phyloP scores from a whole-genome alignment of 2,329 filamentous ascomycete genomes.

The Gnomoniopsis sp. region DNA sequence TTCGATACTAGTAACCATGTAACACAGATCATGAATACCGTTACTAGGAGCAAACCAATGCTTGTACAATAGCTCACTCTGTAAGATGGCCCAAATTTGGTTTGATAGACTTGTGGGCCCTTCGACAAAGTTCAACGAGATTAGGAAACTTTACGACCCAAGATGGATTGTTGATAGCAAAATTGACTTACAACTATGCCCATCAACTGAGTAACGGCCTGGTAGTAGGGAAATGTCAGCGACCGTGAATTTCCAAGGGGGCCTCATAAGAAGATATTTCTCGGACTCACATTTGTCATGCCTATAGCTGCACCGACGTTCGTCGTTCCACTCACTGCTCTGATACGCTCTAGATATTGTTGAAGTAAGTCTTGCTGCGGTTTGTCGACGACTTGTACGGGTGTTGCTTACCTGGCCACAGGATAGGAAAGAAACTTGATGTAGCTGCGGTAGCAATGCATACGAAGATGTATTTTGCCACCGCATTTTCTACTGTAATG shows the following conservation, averaged over 20 bases:
- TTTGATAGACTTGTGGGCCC: slow-evolving; percentile 36
- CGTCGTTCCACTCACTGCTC: slow-evolving; percentile 35
- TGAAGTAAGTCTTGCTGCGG: not conserved
- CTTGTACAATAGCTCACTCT: slow-evolving; percentile 33
- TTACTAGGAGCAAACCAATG: slow-evolving; percentile 30
- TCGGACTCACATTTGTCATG: slow-evolving; percentile 31
- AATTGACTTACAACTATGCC: slow-evolving; percentile 30
- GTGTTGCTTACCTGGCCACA: slow-evolving; percentile 30
- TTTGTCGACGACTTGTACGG: not conserved
- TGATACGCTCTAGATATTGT: slow-evolving; percentile 29
- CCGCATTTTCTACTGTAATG: slow-evolving; percentile 30
- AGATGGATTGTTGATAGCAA: not conserved
- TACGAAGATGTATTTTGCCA: slow-evolving; percentile 37
- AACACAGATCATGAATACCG: slow-evolving; percentile 21
- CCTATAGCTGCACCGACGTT: slow-evolving; percentile 35
- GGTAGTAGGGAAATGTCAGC: not conserved
- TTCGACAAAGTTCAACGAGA: not conserved
- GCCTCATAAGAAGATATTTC: too few species aligned
- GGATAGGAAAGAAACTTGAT: slow-evolving; percentile 35
- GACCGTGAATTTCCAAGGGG: not conserved
- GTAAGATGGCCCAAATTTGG: slow-evolving; percentile 36
- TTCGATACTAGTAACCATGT: slow-evolving; percentile 23
- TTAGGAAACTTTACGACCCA: not conserved
- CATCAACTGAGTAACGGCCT: slow-evolving; percentile 30
- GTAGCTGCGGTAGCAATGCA: slow-evolving; percentile 36